Evolutionary conservation across 2,329 filamentous ascomycete genomes (phyloP).

Genomic region (Colletotrichum eremochloae): DNA sequence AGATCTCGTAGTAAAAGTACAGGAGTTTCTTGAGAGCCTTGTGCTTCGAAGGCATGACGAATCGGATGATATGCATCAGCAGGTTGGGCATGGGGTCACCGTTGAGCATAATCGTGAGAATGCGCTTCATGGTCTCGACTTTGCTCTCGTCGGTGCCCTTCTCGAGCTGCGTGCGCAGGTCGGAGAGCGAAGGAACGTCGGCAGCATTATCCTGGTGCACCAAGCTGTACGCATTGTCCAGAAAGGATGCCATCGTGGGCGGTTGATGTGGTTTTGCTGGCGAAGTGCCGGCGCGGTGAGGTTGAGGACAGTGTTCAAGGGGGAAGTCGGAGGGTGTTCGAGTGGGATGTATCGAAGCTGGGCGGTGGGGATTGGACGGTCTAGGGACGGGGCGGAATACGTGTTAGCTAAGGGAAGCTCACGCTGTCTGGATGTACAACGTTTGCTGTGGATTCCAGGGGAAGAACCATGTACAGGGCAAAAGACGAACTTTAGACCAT

Average conservation of each 20-base stretch:
- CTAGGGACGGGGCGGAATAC: slow-evolving; percentile 40
- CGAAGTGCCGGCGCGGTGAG: slow-evolving; percentile 44
- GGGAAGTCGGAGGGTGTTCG: slow-evolving; percentile 28
- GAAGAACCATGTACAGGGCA: neutral
- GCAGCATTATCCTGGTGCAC: slow-evolving; percentile 98
- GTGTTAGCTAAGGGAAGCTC: slow-evolving; percentile 42
- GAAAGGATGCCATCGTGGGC: slow-evolving; percentile 88
- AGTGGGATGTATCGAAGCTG: slow-evolving; percentile 42
- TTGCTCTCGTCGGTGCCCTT: slow-evolving; percentile 95
- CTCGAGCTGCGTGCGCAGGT: slow-evolving; percentile 92
- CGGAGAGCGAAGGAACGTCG: slow-evolving; percentile 89
- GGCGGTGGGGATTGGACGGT: slow-evolving; percentile 42
- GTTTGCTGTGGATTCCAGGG: slow-evolving; percentile 16
- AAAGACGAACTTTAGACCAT: slow-evolving; percentile 31
- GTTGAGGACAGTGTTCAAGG: slow-evolving; percentile 42
- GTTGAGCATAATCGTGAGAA: slow-evolving; percentile 97
- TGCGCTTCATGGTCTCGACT: slow-evolving; percentile 95
- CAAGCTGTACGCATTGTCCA: slow-evolving; percentile 95
- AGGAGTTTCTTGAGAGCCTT: slow-evolving; percentile 97
- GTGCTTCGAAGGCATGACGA: slow-evolving; percentile 98
- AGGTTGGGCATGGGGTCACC: slow-evolving; percentile 95
- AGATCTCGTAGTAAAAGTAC: slow-evolving; percentile 99
- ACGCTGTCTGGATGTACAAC: slow-evolving; percentile 5
- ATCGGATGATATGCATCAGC: slow-evolving; percentile 99
- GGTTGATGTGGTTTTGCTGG: slow-evolving; percentile 42